Evolutionary conservation across 2,329 filamentous ascomycete species (phyloP), one percentile per base, ranked within the genome.

Genomic region (Exserohilum turcica): DNA sequence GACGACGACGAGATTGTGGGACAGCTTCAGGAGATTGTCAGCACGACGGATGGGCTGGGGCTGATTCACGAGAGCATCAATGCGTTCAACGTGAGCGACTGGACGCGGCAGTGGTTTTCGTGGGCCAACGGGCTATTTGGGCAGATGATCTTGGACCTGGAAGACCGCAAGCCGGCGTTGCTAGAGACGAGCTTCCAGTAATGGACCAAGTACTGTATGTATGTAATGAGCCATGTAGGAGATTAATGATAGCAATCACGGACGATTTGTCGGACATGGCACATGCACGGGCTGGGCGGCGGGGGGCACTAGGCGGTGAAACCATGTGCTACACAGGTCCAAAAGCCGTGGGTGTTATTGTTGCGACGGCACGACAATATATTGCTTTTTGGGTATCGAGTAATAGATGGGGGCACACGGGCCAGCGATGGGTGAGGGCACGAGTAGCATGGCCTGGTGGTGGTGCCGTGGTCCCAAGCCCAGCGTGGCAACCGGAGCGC

Each of bases 61-160:
- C 59, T 82, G 64, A 78, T 82, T 16, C 80, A 82, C 55, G 80
- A 82, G 68, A 81, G 78, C 51, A 75, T 82, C 56, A 80, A 80
- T 56, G 74, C 72, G n/a, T 80, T 76, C 58, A 77, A 81, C 56
- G 64, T 65, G 28, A 73, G 61, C 13, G 68, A 77, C 52, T 82
- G 76, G 74, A 79, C 79, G 21, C 73, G 80, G 54, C 79, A 79
- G 54, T 82, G 79, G 71, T 80, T 81, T 59, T 77, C 75, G 3
- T 82, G 80, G 80, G 80, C 79, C 29, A 82, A 80, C 60, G 79
- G 77, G 9, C 64, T 82, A 50, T 82, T 79, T 67, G 80, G 78
- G 8, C 77, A 80, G 64, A 77, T 79, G 76, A 76, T 81, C 19
- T 48, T 81, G 21, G 76, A 80, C 52, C 59, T 81, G 32, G 72